Evolutionary conservation across 164 flowering plant genomes (phyloP), one percentile per base, ranked within the genome.

Genomic region (Macadamia tetraphylla): DNA sequence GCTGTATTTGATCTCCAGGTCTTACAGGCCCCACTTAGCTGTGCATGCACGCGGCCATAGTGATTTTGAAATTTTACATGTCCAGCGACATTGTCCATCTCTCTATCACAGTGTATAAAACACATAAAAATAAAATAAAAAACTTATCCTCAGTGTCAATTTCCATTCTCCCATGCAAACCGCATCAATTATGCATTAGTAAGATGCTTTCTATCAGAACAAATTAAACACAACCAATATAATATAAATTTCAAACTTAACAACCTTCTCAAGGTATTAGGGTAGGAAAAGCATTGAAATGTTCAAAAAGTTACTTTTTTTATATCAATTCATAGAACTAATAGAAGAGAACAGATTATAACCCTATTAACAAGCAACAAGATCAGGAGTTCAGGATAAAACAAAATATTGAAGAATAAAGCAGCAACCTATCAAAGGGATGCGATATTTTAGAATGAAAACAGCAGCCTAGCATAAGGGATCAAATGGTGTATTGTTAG

Each of bases 41-140:
- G 91, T 29, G 91, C 94, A 66, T 92, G 82, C 70, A 91, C 84
- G 58, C 87, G 89, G 15, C 87, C 86, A 72, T 95, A 95, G 72
- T 90, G 89, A 78, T 95, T 92, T 79, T 92, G 94, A 71, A 95
- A 87, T 76, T 86, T 86, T 71, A 90, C 86, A 73, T 87, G 87
- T 55, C 98, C 99, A 72, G 71, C 72, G 58, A 83, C 94, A 81
- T 87, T 88, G 74, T 87, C 93, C 97, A 92, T 88, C 78, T 87
- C 96, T 70, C 99, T 95, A 70, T 58, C 57, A 78, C 53, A 55
- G 43, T 55, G 53, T 46, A 67, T 17, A 73, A 68, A 23, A 58
- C 32, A 73, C 53, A 71, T 64, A 67, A 65, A 70, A 29, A 57
- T 53, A 43, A 62, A 17, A n/a, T 14, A 46, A 12, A 42, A 59